Evolutionary conservation across 2,329 filamentous ascomycete genomes (phyloP).

Genomic region (Colletotrichum sp.): DNA sequence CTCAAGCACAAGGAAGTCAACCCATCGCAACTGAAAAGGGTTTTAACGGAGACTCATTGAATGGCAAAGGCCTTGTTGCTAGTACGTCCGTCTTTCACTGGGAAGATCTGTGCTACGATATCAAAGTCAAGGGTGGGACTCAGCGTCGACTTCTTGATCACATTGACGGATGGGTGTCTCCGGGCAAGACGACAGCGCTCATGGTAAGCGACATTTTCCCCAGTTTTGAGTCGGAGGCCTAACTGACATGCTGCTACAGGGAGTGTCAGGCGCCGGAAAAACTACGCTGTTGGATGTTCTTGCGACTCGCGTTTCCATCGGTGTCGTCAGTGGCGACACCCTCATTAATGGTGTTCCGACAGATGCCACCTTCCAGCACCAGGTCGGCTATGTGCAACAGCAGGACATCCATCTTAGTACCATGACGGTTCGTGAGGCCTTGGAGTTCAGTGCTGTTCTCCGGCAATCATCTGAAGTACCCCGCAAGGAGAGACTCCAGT

Average conservation of each 20-base stretch:
- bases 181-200: slow-evolving; percentile 72
- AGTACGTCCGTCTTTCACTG: slow-evolving; percentile 74
- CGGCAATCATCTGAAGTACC: slow-evolving; percentile 65
- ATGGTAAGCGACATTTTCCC: slow-evolving; percentile 62
- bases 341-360: slow-evolving; percentile 68
- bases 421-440: slow-evolving; percentile 68
- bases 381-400: slow-evolving; percentile 74
- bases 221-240: too few species aligned
- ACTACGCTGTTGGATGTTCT: slow-evolving; percentile 78
- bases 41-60: neutral
- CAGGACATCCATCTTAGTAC: slow-evolving; percentile 73
- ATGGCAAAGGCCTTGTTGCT: neutral
- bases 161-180: slow-evolving; percentile 79
- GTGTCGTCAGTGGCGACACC: slow-evolving; percentile 74
- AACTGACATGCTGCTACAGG: slow-evolving; percentile 29
- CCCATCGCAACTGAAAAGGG: slow-evolving; percentile 25
- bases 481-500: slow-evolving; percentile 24
- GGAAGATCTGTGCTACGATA: slow-evolving; percentile 66
- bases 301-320: slow-evolving; percentile 74
- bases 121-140: slow-evolving; percentile 66
- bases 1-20: slow-evolving; percentile 22
- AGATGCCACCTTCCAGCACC: slow-evolving; percentile 70
- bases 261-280: slow-evolving; percentile 75
- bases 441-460: slow-evolving; percentile 69
- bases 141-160: slow-evolving; percentile 68